Percentiles rank a stretch among this genome's conserved stretches.
Conservation (phyloP, 768 basidiomycete genomes). For the Phylloporus scabripes region DNA sequence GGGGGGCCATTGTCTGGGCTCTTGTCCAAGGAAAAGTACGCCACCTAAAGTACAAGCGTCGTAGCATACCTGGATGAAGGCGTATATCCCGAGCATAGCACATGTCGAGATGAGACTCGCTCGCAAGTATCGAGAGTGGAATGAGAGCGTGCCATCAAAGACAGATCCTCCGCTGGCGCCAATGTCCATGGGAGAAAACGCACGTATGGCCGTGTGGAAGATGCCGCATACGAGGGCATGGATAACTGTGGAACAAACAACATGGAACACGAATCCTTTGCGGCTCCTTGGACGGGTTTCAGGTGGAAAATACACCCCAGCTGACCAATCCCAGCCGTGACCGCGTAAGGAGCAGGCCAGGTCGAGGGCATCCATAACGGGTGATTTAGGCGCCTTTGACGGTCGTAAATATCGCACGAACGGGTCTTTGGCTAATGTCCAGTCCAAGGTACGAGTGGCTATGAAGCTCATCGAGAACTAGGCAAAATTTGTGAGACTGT, state of each 20-base stretch:
- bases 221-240: constrained; percentile 40
- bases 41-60: constrained; percentile 20
- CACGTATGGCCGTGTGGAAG: constrained; percentile 44
- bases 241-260: constrained; percentile 28
- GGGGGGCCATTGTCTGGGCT: constrained; percentile 30
- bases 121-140: constrained; percentile 26
- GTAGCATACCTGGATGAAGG: constrained; percentile 36
- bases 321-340: constrained; percentile 55
- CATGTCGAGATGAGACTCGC: constrained; percentile 40
- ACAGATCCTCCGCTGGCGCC: constrained; percentile 25
- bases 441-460: background rate
- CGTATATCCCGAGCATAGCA: constrained; percentile 40
- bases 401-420: background rate
- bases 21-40: constrained; percentile 24
- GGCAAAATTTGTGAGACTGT: background rate
- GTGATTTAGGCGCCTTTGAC: background rate
- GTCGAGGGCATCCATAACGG: constrained; percentile 41
- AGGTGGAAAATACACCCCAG: constrained; percentile 19
- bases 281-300: constrained; percentile 27
- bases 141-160: constrained; percentile 29
- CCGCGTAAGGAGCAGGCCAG: constrained; percentile 51
- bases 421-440: background rate
- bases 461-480: constrained; percentile 11
- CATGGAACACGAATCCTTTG: constrained; percentile 33
- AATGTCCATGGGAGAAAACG: constrained; percentile 37